Evolutionary conservation across 2,329 filamentous ascomycete genomes (phyloP).

Genomic region (Cytospora piceicola): DNA sequence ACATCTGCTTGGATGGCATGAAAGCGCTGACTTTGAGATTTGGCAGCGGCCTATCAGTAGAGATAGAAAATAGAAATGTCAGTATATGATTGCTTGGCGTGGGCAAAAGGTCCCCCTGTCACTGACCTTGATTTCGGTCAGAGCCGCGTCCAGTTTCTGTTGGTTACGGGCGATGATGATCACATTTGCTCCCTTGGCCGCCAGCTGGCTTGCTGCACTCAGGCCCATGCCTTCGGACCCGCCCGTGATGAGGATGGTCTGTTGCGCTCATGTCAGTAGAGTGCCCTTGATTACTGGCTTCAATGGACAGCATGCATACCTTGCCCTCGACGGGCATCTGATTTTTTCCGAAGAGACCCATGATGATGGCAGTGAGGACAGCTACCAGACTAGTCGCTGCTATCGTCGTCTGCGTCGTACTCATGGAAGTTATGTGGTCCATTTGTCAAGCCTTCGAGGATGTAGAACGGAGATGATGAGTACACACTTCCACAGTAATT

Average conservation of each 20-base stretch:
- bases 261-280: slow-evolving; percentile 15
- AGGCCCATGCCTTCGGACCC: slow-evolving; percentile 73
- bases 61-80: slow-evolving; percentile 39
- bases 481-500: too few relatives aligned
- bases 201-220: slow-evolving; percentile 62
- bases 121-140: slow-evolving; percentile 58
- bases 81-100: not conserved
- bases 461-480: slow-evolving; percentile 4
- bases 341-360: slow-evolving; percentile 75
- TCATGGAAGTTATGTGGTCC: slow-evolving; percentile 32
- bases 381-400: slow-evolving; percentile 41
- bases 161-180: slow-evolving; percentile 68
- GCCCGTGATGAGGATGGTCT: slow-evolving; percentile 73
- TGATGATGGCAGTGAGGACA: slow-evolving; percentile 47
- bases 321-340: slow-evolving; percentile 84
- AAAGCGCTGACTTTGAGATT: slow-evolving; percentile 73
- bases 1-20: slow-evolving; percentile 84
- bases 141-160: slow-evolving; percentile 60
- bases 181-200: slow-evolving; percentile 69
- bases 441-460: slow-evolving; percentile 23
- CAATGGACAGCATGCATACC: slow-evolving; percentile 54
- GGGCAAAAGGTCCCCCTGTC: not conserved
- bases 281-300: not conserved
- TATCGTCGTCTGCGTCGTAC: slow-evolving; percentile 33
- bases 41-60: slow-evolving; percentile 62